Percentiles rank a stretch among this genome's conserved stretches.
These are phyloP conservation scores for Globisporangium echinulatum DNA, from an alignment of 352 stramenopile species.

Conservation along the genomic window DNA sequence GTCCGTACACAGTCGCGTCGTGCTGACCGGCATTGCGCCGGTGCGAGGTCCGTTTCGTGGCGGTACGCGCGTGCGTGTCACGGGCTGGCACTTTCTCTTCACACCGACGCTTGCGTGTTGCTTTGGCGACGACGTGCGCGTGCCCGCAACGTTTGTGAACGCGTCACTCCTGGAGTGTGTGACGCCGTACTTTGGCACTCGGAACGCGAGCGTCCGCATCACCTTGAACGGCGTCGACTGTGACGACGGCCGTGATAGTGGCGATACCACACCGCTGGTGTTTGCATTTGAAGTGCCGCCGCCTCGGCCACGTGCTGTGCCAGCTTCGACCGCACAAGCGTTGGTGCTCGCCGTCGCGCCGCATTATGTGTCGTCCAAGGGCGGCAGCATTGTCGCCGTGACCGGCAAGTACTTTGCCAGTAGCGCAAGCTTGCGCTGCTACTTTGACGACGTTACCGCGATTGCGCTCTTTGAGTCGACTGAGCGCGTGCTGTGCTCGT, in stretches of 20 bases:
- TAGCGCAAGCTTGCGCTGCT: slow-evolving; percentile 41
- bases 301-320: slow-evolving; percentile 18
- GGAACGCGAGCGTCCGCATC: slow-evolving; percentile 24
- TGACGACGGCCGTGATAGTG: slow-evolving; percentile 48
- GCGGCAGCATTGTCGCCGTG: slow-evolving; percentile 29
- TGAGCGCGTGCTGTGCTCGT: slow-evolving; percentile 26
- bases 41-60: slow-evolving; percentile 22
- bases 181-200: slow-evolving; percentile 27
- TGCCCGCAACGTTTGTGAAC: slow-evolving; percentile 63
- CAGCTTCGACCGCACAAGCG: slow-evolving; percentile 22
- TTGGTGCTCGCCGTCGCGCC: slow-evolving; percentile 32
- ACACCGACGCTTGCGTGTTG: slow-evolving; percentile 55
- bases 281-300: slow-evolving; percentile 37
- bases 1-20: slow-evolving; percentile 22
- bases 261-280: slow-evolving; percentile 11
- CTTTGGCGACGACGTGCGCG: slow-evolving; percentile 37
- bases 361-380: slow-evolving; percentile 22
- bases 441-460: slow-evolving; percentile 30
- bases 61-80: slow-evolving; percentile 32
- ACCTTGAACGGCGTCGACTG: slow-evolving; percentile 60
- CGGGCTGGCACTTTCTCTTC: slow-evolving; percentile 44
- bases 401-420: slow-evolving; percentile 28
- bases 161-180: slow-evolving; percentile 45
- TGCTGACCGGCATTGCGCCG: slow-evolving; percentile 23
- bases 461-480: slow-evolving; percentile 28